Evolutionary conservation across 495 filamentous ascomycete species (phyloP), one percentile per base, ranked within the genome.

Genomic region (Chaetomium tenue): DNA sequence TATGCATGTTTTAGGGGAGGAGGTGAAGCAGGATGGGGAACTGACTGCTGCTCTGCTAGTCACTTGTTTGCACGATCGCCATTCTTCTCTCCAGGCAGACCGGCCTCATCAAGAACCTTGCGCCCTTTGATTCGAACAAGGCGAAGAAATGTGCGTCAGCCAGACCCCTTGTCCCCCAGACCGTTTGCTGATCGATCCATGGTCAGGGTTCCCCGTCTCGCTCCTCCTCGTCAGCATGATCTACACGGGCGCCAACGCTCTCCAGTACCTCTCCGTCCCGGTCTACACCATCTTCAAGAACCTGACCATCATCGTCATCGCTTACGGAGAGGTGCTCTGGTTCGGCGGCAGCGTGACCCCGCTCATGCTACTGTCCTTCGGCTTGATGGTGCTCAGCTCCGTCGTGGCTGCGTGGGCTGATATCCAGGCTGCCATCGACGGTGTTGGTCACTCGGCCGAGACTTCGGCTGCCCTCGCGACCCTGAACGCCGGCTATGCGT

Each of bases 281-380:
- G 94, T 99, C 5, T 99, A 99, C 81, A 99, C 94, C 57, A 99
- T 99, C 76, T 99, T 99, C 86, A 99, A 99, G 84, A 99, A 99
- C 77, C 77, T 99, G 81, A 98, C 94, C 57, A 99, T 94, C 77
- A 99, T 99, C 69, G 86, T 98, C 42, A 98, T 98, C 71, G 94
- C 94, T 57, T 99, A 99, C 71, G 94, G 94, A 64, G 94, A 99
- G 80, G 94, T 99, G 30, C 83, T 99, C 63, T 99, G 94, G 94
- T 99, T 99, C 73, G 94, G 94, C 65, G 94, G 94, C 72, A 92
- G 89, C 47, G 94, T 99, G 47, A 91, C 89, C 40, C 81, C 86
- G 16, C 86, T 96, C 78, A 88, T 93, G 4, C 85, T 99, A 20
- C 90, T 98, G 76, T 96, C 93, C 20, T 99, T 99, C 73, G 94